Evolutionary conservation across 2,329 filamentous ascomycete genomes (phyloP).

Genomic region (Acrocalymma vagum): DNA sequence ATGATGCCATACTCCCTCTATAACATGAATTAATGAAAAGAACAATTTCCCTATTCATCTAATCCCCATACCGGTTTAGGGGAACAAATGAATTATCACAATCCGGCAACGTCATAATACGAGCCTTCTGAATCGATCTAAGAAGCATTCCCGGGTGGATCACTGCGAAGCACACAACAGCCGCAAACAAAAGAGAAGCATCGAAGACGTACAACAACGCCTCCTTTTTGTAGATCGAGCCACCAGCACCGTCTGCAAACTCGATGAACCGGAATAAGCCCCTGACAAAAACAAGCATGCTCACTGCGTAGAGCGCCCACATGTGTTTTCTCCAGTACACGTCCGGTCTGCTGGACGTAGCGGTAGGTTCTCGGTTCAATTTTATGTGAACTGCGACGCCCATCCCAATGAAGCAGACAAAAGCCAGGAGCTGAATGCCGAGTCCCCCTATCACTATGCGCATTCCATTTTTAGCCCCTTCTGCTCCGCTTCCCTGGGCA

Average conservation of each 20-base stretch:
- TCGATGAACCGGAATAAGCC: slow-evolving; percentile 24
- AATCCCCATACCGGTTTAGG: no score
- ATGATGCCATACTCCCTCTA: no score
- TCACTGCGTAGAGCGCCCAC: slow-evolving; percentile 19
- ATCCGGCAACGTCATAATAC: no score
- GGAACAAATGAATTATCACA: no score
- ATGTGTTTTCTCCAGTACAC: slow-evolving; percentile 19
- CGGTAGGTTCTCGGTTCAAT: slow-evolving; percentile 15
- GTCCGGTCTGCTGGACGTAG: slow-evolving; percentile 1
- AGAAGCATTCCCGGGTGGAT: slow-evolving; percentile 23
- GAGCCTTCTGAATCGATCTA: slow-evolving; percentile 14
- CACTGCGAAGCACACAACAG: slow-evolving; percentile 12
- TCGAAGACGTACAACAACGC: slow-evolving; percentile 25
- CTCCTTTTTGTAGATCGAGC: slow-evolving; percentile 18
- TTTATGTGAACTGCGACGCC: slow-evolving; percentile 16
- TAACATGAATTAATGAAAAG: no score
- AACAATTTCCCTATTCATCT: no score
- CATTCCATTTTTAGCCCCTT: slow-evolving; percentile 12
- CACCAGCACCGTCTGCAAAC: slow-evolving; percentile 15
- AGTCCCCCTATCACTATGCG: slow-evolving; percentile 21
- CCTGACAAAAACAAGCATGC: slow-evolving; percentile 19
- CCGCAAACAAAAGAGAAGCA: slow-evolving; percentile 20
- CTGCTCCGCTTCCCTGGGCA: slow-evolving; percentile 19
- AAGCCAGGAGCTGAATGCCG: slow-evolving; percentile 20
- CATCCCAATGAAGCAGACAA: slow-evolving; percentile 20